Evolutionary conservation across 305 asterid species (phyloP).

Genomic region (Fraxinus nigra): DNA sequence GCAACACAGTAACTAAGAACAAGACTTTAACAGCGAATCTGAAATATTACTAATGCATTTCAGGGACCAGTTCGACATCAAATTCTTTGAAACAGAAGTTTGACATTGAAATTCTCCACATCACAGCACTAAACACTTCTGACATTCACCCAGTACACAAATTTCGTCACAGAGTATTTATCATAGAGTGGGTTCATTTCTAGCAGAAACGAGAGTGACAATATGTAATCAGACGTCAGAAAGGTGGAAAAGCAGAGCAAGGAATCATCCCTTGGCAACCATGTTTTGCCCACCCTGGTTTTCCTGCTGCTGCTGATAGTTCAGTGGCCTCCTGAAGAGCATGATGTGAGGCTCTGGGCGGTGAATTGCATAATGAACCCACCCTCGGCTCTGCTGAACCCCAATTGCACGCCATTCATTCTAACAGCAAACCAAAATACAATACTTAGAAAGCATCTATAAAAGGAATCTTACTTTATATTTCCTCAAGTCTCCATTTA

Average conservation of each 20-base stretch:
- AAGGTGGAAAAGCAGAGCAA: background rate
- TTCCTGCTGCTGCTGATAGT: conserved; percentile 54
- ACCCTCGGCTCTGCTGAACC: conserved; percentile 56
- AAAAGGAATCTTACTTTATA: background rate
- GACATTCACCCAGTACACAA: conserved; percentile 1
- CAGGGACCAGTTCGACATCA: background rate
- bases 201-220: conserved; percentile 17
- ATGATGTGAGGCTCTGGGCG: conserved; percentile 57
- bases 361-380: conserved; percentile 58
- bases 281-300: conserved; percentile 35
- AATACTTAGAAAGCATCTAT: background rate
- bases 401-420: conserved; percentile 56
- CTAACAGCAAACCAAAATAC: conserved; percentile 16
- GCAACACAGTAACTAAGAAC: background rate
- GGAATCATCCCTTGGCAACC: conserved; percentile 37
- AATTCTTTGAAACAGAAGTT: conserved; percentile 19
- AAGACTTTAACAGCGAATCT: background rate
- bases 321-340: conserved; percentile 61
- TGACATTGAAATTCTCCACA: background rate
- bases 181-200: conserved; percentile 22
- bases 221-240: background rate
- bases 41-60: background rate
- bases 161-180: background rate
- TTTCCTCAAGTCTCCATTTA: background rate
- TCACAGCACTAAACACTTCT: background rate